Percentiles rank a stretch among this genome's conserved stretches.
These are phyloP conservation scores for Didymella keratinophila DNA, from an alignment of 2,329 filamentous ascomycete genomes.

Conservation along the genomic window DNA sequence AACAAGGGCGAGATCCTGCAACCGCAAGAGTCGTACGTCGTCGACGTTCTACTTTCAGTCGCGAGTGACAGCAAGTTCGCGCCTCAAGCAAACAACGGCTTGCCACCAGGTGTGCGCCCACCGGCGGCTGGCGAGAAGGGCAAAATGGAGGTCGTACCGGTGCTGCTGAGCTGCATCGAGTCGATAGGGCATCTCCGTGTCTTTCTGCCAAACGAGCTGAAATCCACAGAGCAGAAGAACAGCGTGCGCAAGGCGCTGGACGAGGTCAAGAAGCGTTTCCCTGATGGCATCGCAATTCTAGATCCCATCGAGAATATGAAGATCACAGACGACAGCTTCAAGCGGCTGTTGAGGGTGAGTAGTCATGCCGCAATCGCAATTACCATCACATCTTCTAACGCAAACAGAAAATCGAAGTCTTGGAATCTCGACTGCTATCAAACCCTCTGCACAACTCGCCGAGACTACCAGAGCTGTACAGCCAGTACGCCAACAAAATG, in stretches of 20 bases:
- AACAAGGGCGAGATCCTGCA: slow-evolving; percentile 71
- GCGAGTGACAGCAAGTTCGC: slow-evolving; percentile 62
- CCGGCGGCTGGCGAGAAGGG: slow-evolving; percentile 69
- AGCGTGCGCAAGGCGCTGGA: slow-evolving; percentile 71
- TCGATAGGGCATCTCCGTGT: slow-evolving; percentile 84
- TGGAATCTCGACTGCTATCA: slow-evolving; percentile 86
- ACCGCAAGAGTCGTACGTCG: slow-evolving; percentile 79
- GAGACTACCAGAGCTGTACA: slow-evolving; percentile 81
- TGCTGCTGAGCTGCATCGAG: slow-evolving; percentile 84
- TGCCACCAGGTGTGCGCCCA: slow-evolving; percentile 69
- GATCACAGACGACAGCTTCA: slow-evolving; percentile 91
- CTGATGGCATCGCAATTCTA: slow-evolving; percentile 85
- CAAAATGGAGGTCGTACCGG: slow-evolving; percentile 83
- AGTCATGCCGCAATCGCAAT: too few relatives aligned
- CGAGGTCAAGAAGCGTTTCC: slow-evolving; percentile 87
- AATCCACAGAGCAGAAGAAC: slow-evolving; percentile 72
- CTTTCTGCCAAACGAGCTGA: slow-evolving; percentile 80
- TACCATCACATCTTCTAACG: slow-evolving; percentile 19
- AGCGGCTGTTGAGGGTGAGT: slow-evolving; percentile 76
- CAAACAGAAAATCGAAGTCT: slow-evolving; percentile 87
- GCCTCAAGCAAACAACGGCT: slow-evolving; percentile 69
- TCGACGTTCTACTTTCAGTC: slow-evolving; percentile 80
- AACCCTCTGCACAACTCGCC: slow-evolving; percentile 94
- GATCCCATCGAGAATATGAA: slow-evolving; percentile 97
- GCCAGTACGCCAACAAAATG: slow-evolving; percentile 85